Conservation (phyloP, 768 basidiomycete species). For the Pleurotus pulmonarius region DNA sequence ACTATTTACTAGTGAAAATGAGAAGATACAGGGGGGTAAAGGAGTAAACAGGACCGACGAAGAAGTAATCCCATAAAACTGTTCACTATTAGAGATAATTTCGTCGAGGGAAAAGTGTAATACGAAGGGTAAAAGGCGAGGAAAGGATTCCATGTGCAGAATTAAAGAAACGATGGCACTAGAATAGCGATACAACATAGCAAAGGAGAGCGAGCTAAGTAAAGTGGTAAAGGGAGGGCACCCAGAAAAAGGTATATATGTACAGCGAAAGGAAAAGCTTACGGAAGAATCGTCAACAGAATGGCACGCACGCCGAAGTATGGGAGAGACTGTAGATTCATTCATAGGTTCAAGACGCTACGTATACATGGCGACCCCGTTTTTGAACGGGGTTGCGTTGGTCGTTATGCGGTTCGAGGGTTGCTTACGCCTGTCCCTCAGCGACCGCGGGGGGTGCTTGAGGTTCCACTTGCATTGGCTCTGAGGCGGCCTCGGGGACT, state of each 20-base stretch:
- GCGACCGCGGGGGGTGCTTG: neutral
- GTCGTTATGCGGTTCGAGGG: neutral
- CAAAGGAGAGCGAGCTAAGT: neutral
- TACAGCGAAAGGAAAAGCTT: neutral
- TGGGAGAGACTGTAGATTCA: too few relatives aligned
- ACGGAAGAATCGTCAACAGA: neutral
- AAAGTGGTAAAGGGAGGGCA: neutral
- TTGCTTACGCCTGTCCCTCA: neutral
- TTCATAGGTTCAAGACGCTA: too few relatives aligned
- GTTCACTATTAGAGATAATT: neutral
- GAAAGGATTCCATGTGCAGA: neutral
- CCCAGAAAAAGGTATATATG: neutral
- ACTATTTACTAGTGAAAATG: neutral
- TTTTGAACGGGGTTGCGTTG: neutral
- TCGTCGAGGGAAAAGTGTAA: neutral
- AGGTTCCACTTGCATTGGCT: neutral
- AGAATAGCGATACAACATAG: constrained; percentile 7
- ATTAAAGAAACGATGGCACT: constrained; percentile 1
- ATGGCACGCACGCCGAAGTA: too few relatives aligned
- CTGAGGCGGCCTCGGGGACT: neutral
- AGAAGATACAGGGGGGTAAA: neutral
- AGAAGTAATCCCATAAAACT: neutral
- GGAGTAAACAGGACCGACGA: neutral
- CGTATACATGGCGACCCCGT: too few relatives aligned
- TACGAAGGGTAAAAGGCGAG: neutral